Base-by-base conservation (phyloP, 1,284 basidiomycete species). In the Rhodotorula glutinis region DNA sequence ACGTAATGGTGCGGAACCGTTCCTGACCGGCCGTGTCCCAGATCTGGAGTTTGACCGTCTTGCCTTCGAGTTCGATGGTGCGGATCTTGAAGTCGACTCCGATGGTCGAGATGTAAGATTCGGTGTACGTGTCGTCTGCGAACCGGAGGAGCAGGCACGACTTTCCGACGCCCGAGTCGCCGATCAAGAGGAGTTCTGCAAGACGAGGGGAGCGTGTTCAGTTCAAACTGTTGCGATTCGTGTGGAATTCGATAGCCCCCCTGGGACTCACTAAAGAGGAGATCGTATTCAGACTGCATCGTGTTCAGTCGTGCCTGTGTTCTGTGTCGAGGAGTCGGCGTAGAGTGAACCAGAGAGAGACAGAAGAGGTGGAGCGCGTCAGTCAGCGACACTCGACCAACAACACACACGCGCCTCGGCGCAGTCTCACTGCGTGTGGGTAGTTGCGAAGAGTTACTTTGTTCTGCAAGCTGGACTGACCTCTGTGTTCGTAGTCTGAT, bases 1-100 rank as follows among this genome's bases (percentile, higher is more conserved):
- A 94, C 38, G 94, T 96, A 80, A 97, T 97, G 41, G 94, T 97
- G 75, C 93, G 87, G 88, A 97, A 97, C 56, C 94, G 87, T 82
- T 97, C 93, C 81, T 97, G 93, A 57, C 91, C 91, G 88, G 93
- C 94, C 73, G 93, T 97, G 78, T 97, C 93, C 93, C 93, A 97
- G 81, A 99, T 99, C 82, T 98, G 96, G 69, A 99, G 86, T 81
- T 98, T 99, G 77, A 98, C 92, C 21, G 92, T 98, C 90, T 98
- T 98, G 74, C 95, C 95, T 80, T 98, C 96, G 63, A 99, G 85
- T 81, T 99, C 96, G 80, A 99, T 98, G 57, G 96, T 99, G 76
- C 96, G 86, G 83, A 99, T 98, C 89, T 99, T 99, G 85, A 98
- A 99, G 84, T 99, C 96, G 68, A 98, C 77, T 54, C 80, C 79